Percentiles rank a stretch among this genome's conserved stretches.
These are phyloP conservation scores for Aspergillus persii DNA, from an alignment of 2,329 filamentous ascomycete species.

Conservation along the genomic window DNA sequence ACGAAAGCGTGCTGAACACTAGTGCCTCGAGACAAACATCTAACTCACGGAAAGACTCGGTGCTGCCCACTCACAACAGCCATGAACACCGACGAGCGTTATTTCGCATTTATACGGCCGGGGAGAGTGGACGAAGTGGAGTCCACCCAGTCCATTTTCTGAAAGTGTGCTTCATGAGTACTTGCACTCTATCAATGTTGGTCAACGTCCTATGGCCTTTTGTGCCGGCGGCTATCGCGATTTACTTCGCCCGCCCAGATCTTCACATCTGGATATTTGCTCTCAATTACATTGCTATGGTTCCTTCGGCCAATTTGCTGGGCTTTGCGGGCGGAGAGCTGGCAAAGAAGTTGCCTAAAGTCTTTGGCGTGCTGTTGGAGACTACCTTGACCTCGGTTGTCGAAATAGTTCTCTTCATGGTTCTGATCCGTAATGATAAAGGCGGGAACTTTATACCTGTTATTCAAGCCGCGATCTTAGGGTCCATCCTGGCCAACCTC, in stretches of 20 bases:
- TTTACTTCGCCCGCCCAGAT: slow-evolving; percentile 57
- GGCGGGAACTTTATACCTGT: slow-evolving; percentile 57
- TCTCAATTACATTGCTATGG: slow-evolving; percentile 73
- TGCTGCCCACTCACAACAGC: slow-evolving; percentile 28
- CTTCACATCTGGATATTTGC: slow-evolving; percentile 65
- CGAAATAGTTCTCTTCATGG: slow-evolving; percentile 80
- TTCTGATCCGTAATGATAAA: slow-evolving; percentile 60
- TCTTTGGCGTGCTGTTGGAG: slow-evolving; percentile 53
- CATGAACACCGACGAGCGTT: slow-evolving; percentile 18
- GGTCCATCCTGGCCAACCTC: slow-evolving; percentile 79
- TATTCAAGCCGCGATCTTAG: slow-evolving; percentile 78
- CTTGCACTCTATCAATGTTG: slow-evolving; percentile 60
- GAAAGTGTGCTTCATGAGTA: slow-evolving; percentile 62
- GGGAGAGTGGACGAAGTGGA: slow-evolving; percentile 67
- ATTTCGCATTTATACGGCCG: slow-evolving; percentile 43
- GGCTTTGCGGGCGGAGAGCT: slow-evolving; percentile 73
- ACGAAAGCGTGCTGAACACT: slow-evolving; percentile 5
- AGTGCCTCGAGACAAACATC: slow-evolving; percentile 15
- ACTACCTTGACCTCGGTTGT: slow-evolving; percentile 68
- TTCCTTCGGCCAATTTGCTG: slow-evolving; percentile 72
- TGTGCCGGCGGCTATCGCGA: slow-evolving; percentile 68
- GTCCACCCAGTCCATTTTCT: slow-evolving; percentile 65
- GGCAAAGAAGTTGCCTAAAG: slow-evolving; percentile 72
- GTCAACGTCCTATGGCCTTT: slow-evolving; percentile 75
- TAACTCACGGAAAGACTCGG: slow-evolving; percentile 12